Percentiles rank a stretch among this genome's conserved stretches.
These are phyloP conservation scores for Schoenoplectus triqueter DNA, from an alignment of 202 grass and related monocot genomes.

Conservation along the genomic window DNA sequence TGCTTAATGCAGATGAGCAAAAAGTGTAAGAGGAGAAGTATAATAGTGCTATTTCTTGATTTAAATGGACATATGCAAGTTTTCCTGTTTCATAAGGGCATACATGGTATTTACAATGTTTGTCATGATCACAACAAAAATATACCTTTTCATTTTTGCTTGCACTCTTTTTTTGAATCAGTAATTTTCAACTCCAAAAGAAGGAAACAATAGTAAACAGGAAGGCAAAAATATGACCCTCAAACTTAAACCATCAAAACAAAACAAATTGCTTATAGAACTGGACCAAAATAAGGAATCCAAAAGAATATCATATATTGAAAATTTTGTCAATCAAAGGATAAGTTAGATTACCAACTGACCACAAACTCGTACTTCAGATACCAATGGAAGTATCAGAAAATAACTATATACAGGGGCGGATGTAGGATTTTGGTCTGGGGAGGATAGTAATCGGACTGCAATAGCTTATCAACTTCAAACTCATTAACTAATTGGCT, in stretches of 20 bases:
- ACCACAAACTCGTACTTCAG: not conserved
- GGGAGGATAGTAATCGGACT: no score
- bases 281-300: not conserved
- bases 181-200: not conserved
- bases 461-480: no score
- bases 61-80: not conserved
- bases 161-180: not conserved
- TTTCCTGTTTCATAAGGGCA: conserved; percentile 18
- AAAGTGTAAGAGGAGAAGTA: not conserved
- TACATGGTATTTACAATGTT: conserved; percentile 20
- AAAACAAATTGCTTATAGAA: not conserved
- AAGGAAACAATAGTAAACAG: not conserved
- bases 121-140: not conserved
- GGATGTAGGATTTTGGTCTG: no score
- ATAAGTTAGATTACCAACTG: not conserved
- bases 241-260: not conserved
- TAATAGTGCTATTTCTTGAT: not conserved
- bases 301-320: not conserved
- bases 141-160: not conserved
- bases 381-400: not conserved
- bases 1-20: not conserved
- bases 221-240: not conserved
- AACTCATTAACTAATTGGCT: no score
- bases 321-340: not conserved
- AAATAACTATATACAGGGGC: not conserved